These are phyloP conservation scores for Scheffersomyces cryptocercus DNA, from an alignment of 1,139 yeast genomes.

Conservation along the genomic window DNA sequence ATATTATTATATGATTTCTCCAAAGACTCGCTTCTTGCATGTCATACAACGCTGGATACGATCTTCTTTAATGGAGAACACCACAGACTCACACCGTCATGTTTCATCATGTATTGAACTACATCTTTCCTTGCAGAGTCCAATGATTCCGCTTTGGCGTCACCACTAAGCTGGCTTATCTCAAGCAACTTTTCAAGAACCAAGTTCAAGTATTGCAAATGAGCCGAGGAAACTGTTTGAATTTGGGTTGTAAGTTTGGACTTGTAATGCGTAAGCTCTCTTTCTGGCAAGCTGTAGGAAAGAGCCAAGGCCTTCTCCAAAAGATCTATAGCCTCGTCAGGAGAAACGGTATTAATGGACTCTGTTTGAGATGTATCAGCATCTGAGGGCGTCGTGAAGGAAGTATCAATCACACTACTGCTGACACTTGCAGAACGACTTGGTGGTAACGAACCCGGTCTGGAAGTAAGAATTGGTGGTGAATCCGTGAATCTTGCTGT, in stretches of 20 bases:
- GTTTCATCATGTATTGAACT: conserved; percentile 49
- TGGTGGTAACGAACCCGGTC: too few species aligned
- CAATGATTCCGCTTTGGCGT: not conserved
- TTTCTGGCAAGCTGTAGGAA: conserved; percentile 28
- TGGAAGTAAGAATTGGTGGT: too few species aligned
- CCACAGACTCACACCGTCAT: conserved; percentile 58
- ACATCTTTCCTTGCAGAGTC: conserved; percentile 23
- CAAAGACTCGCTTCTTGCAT: not conserved
- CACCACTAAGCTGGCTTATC: not conserved
- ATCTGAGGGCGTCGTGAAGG: too few species aligned
- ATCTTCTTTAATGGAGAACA: conserved; percentile 55
- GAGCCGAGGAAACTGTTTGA: conserved; percentile 15
- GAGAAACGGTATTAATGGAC: not conserved
- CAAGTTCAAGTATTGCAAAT: conserved; percentile 19
- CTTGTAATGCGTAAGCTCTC: conserved; percentile 39
- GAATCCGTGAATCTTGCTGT: not conserved
- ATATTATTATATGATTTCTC: too few species aligned
- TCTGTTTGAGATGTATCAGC: too few species aligned
- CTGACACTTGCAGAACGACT: too few species aligned
- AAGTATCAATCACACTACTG: too few species aligned
- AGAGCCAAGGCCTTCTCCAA: conserved; percentile 14
- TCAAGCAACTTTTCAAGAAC: conserved; percentile 10
- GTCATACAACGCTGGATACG: conserved; percentile 29
- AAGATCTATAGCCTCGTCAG: conserved; percentile 1
- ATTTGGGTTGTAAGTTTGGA: conserved; percentile 23